Evolutionary conservation across 495 filamentous ascomycete species (phyloP).

Genomic region (Apiosordaria backusii): DNA sequence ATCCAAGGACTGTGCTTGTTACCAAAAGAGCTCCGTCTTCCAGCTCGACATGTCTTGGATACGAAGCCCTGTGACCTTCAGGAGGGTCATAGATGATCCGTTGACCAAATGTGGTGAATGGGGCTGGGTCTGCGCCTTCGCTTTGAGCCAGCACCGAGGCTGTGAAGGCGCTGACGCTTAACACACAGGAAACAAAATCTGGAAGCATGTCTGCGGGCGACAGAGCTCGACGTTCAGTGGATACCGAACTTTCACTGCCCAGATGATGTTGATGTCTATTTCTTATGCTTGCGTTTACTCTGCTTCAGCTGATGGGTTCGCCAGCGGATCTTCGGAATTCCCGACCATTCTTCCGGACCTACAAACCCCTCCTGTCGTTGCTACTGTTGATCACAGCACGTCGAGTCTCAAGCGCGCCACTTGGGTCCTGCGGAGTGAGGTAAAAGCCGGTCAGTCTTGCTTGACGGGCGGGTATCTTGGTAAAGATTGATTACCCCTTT

Average conservation of each 20-base stretch:
- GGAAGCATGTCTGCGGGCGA: neutral
- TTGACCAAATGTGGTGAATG: neutral
- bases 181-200: neutral
- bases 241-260: neutral
- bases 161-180: neutral
- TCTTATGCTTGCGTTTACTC: neutral
- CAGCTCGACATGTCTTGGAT: constrained; percentile 26
- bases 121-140: neutral
- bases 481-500: neutral
- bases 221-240: neutral
- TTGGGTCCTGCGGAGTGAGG: neutral
- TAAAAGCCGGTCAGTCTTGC: neutral
- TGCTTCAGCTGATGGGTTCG: neutral
- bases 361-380: neutral
- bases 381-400: neutral
- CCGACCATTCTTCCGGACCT: neutral
- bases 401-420: neutral
- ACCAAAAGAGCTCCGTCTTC: constrained; percentile 55
- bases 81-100: constrained; percentile 6
- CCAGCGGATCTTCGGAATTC: neutral
- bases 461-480: too few species aligned
- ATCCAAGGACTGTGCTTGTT: constrained; percentile 65
- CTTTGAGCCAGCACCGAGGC: neutral
- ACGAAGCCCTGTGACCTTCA: constrained; percentile 1
- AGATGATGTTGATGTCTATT: neutral